These are phyloP conservation scores for Russula sp. DNA, from an alignment of 768 basidiomycete species.

Conservation along the genomic window DNA sequence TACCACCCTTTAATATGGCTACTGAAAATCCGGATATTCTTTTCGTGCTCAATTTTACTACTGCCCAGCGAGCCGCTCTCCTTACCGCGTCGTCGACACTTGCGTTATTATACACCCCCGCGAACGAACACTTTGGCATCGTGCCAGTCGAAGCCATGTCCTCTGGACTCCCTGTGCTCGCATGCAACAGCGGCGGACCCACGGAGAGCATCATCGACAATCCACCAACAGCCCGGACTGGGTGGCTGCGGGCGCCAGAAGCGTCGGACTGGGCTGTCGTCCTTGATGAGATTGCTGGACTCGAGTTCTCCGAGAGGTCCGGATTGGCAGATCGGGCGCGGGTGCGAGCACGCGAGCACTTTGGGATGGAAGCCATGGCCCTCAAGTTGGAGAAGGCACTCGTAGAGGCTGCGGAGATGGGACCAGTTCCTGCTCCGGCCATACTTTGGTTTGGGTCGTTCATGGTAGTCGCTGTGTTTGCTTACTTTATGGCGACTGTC, in stretches of 20 bases:
- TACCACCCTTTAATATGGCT: slow-evolving; percentile 45
- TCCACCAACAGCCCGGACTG: slow-evolving; percentile 54
- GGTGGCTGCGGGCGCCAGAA: slow-evolving; percentile 69
- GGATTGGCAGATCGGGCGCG: slow-evolving; percentile 55
- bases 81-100: slow-evolving; percentile 63
- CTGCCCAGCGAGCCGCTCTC: slow-evolving; percentile 76
- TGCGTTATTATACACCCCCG: slow-evolving; percentile 87
- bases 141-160: slow-evolving; percentile 94
- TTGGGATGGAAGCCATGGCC: slow-evolving; percentile 78
- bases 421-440: slow-evolving; percentile 36
- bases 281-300: slow-evolving; percentile 54
- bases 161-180: slow-evolving; percentile 86
- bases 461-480: slow-evolving; percentile 9
- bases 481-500: slow-evolving; percentile 22
- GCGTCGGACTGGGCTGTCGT: slow-evolving; percentile 68
- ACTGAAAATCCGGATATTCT: slow-evolving; percentile 57
- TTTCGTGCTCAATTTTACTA: slow-evolving; percentile 91
- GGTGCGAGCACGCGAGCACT: slow-evolving; percentile 57
- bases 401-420: slow-evolving; percentile 54
- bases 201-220: slow-evolving; percentile 73
- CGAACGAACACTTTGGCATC: slow-evolving; percentile 97
- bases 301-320: slow-evolving; percentile 44
- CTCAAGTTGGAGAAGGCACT: slow-evolving; percentile 55
- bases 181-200: slow-evolving; percentile 85
- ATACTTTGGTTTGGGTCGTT: slow-evolving; percentile 24